Evolutionary conservation across 192 early-diverging fungal species (phyloP), one percentile per base, ranked within the genome.

Genomic region (Backusella tarrabulga): DNA sequence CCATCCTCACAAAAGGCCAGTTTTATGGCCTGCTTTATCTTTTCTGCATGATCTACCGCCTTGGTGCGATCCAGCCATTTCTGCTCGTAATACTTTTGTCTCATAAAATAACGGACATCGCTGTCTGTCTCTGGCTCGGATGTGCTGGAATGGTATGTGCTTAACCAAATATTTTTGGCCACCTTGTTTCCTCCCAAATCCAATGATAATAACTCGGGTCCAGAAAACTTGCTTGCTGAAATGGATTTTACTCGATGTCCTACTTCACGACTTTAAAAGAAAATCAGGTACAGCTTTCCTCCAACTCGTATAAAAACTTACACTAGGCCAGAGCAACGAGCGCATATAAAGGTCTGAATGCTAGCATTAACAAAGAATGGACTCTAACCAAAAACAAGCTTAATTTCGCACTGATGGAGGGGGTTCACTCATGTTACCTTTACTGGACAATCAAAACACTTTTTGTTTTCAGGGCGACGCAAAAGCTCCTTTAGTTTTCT

Each of bases 181-280:
- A 90, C 85, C 35, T 76, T 82, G 79, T 89, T 89, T 71, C 88
- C 88, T 34, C 86, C 86, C 21, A 83, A 73, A 40, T 86, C 79
- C 15, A 91, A 68, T 6, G 81, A 76, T 6, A 80, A 36, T 1
- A 86, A 78, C 35, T 90, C 89, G 17, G 85, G 77, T 38, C 81
- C 60, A 12, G 89, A 87, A 72, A 91, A 91, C 0, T 74, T 85
- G 3, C 85, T 87, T 23, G 89, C 87, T 11, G 88, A 86, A 52
- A 91, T 82, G 11, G 89, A 88, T 66, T 91, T 91, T 67, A 91
- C 86, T 56, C 90, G 77, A 76, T 90, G 88, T 76, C 84, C 86
- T 67, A 90, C 75, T 72, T 89, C 86, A 21, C 90, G 88, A 35
- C 88, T 88, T 73, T 34, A n/a, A n/a, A 41, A 56, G 17, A 74